A percentile compares a stretch with the other conserved stretches of the same genome.
These are phyloP conservation scores for Corchorus olitorius DNA, from an alignment of 345 rosid species.

Conservation along the genomic window DNA sequence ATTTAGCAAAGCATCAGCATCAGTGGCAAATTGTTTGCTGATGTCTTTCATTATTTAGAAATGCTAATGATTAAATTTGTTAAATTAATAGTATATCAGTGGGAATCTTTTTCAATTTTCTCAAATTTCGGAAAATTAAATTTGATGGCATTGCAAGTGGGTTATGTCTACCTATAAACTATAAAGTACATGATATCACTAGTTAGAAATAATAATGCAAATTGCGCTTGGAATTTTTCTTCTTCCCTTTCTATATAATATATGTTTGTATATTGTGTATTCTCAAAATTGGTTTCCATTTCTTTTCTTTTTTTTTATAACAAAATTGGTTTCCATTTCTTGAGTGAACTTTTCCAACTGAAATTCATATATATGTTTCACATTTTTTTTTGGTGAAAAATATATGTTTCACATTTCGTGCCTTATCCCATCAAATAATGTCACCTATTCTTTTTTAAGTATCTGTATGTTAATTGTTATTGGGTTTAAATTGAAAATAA, in stretches of 20 bases:
- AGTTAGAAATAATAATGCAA: background rate
- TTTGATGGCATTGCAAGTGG: background rate
- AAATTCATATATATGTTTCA: background rate
- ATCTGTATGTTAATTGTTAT: too few species aligned
- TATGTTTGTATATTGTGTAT: too few species aligned
- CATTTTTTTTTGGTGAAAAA: too few species aligned
- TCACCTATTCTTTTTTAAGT: too few species aligned
- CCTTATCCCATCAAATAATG: too few species aligned
- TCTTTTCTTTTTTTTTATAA: too few species aligned
- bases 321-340: background rate
- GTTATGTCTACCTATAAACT: background rate
- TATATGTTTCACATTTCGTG: too few species aligned
- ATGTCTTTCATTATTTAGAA: background rate
- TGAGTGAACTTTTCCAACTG: background rate
- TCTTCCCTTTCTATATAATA: too few species aligned
- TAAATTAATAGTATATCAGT: too few species aligned
- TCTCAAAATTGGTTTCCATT: background rate
- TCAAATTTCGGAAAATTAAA: background rate
- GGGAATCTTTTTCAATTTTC: background rate
- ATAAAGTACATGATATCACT: background rate
- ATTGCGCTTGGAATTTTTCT: background rate
- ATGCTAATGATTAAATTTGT: background rate
- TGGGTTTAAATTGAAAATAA: too few species aligned
- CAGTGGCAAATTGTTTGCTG: background rate
- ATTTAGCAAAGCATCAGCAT: background rate